Conservation (phyloP, 139 green algal species). For the Chlorella sp. region DNA sequence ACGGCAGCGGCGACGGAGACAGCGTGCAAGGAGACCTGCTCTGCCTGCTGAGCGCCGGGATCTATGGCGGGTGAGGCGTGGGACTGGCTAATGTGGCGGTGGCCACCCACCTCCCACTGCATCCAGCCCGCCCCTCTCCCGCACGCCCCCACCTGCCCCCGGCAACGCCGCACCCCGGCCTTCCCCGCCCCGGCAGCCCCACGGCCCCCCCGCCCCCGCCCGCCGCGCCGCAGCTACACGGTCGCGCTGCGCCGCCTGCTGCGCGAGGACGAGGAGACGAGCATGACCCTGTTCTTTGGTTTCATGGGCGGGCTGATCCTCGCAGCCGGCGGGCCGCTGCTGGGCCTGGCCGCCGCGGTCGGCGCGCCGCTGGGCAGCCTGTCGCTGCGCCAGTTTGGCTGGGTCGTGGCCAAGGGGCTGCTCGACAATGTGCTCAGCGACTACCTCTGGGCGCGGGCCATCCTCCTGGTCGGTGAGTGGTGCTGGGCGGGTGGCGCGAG, state of each 20-base stretch:
- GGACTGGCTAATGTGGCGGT: neutral
- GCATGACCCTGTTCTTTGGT: constrained; percentile 80
- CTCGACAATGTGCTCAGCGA: constrained; percentile 95
- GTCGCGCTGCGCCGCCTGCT: constrained; percentile 57
- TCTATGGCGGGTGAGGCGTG: constrained; percentile 65
- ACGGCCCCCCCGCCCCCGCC: no score
- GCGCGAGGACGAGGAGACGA: constrained; percentile 56
- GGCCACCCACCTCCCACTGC: no score
- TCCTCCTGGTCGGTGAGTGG: constrained; percentile 81
- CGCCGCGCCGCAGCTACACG: no score
- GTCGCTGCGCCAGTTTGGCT: constrained; percentile 28
- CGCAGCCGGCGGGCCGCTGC: constrained; percentile 39
- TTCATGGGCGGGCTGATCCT: constrained; percentile 78
- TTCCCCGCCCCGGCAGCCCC: neutral
- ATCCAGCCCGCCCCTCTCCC: neutral
- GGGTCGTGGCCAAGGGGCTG: constrained; percentile 63
- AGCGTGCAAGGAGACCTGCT: constrained; percentile 76
- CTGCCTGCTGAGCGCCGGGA: constrained; percentile 67
- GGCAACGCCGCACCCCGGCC: no score
- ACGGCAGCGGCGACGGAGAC: neutral
- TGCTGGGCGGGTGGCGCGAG: neutral
- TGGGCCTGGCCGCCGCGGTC: constrained; percentile 8
- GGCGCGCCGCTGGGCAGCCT: constrained; percentile 36
- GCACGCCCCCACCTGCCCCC: neutral
- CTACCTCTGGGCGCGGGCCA: constrained; percentile 94